A percentile compares a stretch with the other conserved stretches of the same genome.
phyloP scores from a whole-genome alignment of 176 grass and related monocot species.

The Phoenix roebelenii region DNA sequence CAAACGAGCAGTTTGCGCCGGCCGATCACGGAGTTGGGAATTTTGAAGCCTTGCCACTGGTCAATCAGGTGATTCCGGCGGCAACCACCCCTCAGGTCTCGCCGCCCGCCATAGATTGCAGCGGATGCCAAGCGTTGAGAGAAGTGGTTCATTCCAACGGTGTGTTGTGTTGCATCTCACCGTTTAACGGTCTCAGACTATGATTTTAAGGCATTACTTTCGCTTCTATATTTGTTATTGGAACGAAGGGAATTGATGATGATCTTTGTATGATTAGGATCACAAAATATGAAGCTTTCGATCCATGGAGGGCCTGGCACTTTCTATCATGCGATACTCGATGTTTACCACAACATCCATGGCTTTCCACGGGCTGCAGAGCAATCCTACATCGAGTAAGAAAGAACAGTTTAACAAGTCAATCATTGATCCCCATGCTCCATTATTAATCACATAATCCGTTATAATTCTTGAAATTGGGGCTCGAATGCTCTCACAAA shows the following conservation, averaged over 20 bases:
- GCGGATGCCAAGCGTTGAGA: constrained; percentile 38
- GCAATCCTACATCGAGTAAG: constrained; percentile 36
- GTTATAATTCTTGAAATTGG: too few relatives aligned
- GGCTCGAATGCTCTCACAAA: too few relatives aligned
- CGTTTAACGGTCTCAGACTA: background rate
- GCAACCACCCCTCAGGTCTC: background rate
- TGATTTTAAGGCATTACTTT: too few relatives aligned
- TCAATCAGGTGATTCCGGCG: background rate
- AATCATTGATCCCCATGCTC: too few relatives aligned
- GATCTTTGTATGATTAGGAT: constrained; percentile 7
- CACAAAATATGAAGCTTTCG: constrained; percentile 14
- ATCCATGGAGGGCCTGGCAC: constrained; percentile 31
- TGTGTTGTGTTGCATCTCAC: constrained; percentile 7
- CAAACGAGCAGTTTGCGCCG: background rate
- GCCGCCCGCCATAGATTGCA: constrained; percentile 24
- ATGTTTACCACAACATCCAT: constrained; percentile 15
- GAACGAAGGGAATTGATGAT: too few relatives aligned
- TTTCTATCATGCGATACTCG: constrained; percentile 42
- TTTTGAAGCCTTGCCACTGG: too few relatives aligned
- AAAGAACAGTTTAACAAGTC: too few relatives aligned
- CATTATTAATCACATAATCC: too few relatives aligned
- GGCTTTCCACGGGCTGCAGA: background rate
- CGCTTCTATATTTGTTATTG: too few relatives aligned
- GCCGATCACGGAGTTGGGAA: background rate
- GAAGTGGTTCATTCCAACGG: constrained; percentile 50